These are phyloP conservation scores for Beauveria sp. DNA, from an alignment of 2,329 filamentous ascomycete species.

Conservation along the genomic window DNA sequence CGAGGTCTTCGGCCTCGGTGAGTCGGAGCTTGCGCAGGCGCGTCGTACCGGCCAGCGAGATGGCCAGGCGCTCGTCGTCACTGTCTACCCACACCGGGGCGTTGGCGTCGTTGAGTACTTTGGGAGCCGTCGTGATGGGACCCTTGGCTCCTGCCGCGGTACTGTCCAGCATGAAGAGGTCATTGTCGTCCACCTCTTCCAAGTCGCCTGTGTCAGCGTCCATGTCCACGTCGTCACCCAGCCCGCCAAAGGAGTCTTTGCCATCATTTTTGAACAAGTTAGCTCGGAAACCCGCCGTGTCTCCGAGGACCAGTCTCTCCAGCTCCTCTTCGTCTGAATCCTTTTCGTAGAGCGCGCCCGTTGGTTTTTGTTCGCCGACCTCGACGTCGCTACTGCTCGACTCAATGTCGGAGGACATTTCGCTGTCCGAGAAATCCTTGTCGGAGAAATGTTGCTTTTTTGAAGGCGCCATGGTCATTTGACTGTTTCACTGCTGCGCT, in stretches of 20 bases:
- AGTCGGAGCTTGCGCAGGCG: constrained; percentile 76
- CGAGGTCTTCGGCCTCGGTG: constrained; percentile 74
- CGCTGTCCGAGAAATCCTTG: constrained; percentile 20
- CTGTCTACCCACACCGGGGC: constrained; percentile 83
- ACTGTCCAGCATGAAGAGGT: constrained; percentile 79
- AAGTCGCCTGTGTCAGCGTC: constrained; percentile 44
- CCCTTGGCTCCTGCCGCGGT: constrained; percentile 38
- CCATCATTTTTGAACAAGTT: constrained; percentile 51
- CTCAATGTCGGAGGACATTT: constrained; percentile 12
- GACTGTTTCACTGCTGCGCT: constrained; percentile 9
- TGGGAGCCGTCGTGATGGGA: constrained; percentile 16
- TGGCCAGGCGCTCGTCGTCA: constrained; percentile 79
- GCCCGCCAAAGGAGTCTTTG: constrained; percentile 26
- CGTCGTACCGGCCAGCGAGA: constrained; percentile 71
- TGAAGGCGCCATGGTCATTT: constrained; percentile 24
- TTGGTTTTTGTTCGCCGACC: constrained; percentile 16
- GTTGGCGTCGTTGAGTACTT: constrained; percentile 23
- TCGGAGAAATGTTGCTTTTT: constrained; percentile 24
- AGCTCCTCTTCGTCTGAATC: constrained; percentile 79
- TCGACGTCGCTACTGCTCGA: constrained; percentile 22
- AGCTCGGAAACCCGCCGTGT: constrained; percentile 71
- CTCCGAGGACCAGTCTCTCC: constrained; percentile 81
- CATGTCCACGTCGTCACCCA: constrained; percentile 29
- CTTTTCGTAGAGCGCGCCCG: constrained; percentile 45
- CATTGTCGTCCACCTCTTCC: constrained; percentile 62